phyloP scores from a whole-genome alignment of 2,329 filamentous ascomycete genomes.

The Calonectria naviculata region DNA sequence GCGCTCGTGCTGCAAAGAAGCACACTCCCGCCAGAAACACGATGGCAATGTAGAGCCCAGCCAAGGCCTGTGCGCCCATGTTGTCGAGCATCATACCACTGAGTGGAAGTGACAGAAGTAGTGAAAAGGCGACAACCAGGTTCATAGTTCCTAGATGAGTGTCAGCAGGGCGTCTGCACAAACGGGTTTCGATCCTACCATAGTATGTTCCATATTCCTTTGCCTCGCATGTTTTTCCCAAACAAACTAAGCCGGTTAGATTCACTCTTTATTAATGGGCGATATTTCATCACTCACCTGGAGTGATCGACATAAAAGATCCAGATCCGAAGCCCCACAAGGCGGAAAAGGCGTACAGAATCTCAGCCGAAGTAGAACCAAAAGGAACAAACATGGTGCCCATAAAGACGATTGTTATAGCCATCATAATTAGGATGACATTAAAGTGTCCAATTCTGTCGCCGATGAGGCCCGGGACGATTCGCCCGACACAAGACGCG shows the following conservation, averaged over 20 bases:
- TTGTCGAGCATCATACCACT: conserved; percentile 57
- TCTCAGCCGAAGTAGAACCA: conserved; percentile 49
- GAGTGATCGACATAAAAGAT: conserved; percentile 56
- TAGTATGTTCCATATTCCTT: conserved; percentile 59
- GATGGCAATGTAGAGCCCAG: conserved; percentile 58
- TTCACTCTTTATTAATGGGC: background rate
- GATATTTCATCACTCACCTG: conserved; percentile 27
- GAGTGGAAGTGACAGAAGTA: conserved; percentile 57
- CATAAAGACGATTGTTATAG: conserved; percentile 53
- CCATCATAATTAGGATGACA: conserved; percentile 32
- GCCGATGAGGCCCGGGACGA: conserved; percentile 55
- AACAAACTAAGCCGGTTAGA: conserved; percentile 47
- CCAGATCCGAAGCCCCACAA: conserved; percentile 62
- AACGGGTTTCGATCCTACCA: conserved; percentile 22
- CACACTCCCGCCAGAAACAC: conserved; percentile 49
- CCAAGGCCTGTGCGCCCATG: conserved; percentile 55
- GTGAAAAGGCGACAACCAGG: conserved; percentile 56
- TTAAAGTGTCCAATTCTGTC: conserved; percentile 59
- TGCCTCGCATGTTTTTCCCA: conserved; percentile 57
- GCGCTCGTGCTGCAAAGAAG: conserved; percentile 42
- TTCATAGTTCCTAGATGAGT: conserved; percentile 54
- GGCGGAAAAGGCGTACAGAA: conserved; percentile 56
- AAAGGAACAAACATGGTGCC: conserved; percentile 57
- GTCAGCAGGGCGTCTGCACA: conserved; percentile 1
- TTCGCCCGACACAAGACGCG: conserved; percentile 53